phyloP scores from a whole-genome alignment of 306 rosid species.

The Dryas octopetala region DNA sequence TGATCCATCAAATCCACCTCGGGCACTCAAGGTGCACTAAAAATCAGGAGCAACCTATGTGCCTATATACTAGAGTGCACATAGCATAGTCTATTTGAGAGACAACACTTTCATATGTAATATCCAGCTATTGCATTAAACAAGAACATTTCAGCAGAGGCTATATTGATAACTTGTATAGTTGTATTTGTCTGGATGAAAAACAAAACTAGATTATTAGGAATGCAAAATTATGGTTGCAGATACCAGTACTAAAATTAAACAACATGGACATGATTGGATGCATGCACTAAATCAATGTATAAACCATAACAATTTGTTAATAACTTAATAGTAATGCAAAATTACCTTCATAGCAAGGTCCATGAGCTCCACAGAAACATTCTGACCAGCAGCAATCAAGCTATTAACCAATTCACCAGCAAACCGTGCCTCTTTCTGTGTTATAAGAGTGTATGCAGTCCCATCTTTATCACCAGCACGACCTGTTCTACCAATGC shows the following conservation, averaged over 20 bases:
- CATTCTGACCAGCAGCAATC: slow-evolving; percentile 94
- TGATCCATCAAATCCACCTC: neutral
- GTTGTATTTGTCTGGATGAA: neutral
- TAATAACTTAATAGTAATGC: neutral
- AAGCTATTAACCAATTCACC: slow-evolving; percentile 94
- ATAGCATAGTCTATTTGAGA: neutral
- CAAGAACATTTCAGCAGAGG: neutral
- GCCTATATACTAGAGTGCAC: neutral
- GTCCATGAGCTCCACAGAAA: slow-evolving; percentile 84
- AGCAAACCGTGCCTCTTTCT: slow-evolving; percentile 93
- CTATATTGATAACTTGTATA: neutral
- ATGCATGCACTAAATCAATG: neutral
- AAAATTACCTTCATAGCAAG: slow-evolving; percentile 91
- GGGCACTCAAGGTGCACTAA: neutral
- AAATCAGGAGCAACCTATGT: neutral
- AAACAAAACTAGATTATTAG: neutral
- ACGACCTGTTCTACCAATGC: slow-evolving; percentile 98
- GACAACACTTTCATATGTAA: neutral
- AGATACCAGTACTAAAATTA: neutral
- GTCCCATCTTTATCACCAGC: slow-evolving; percentile 99
- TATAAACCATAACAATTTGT: neutral
- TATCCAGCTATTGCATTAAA: neutral
- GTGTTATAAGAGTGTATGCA: slow-evolving; percentile 88
- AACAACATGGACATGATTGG: neutral
- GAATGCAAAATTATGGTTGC: neutral